These are phyloP conservation scores for Eutypa lata DNA, from an alignment of 2,329 filamentous ascomycete species.

Conservation along the genomic window DNA sequence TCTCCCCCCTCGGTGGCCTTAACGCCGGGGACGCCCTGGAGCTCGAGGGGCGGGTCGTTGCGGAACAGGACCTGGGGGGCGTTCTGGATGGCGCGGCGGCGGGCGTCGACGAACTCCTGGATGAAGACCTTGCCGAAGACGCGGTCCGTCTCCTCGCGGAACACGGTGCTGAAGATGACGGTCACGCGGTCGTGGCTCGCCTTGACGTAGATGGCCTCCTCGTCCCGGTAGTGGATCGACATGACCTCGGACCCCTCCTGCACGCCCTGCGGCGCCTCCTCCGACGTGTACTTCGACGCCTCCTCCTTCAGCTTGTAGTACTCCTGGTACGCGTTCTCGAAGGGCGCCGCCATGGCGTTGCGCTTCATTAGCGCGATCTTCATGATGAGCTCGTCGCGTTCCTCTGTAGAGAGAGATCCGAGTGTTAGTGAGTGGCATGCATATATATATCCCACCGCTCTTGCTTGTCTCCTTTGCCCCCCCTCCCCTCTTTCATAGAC, in stretches of 20 bases:
- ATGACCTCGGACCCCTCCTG: constrained; percentile 88
- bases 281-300: constrained; percentile 87
- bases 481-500: neutral
- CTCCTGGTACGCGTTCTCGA: constrained; percentile 94
- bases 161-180: constrained; percentile 97
- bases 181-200: constrained; percentile 96
- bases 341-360: constrained; percentile 97
- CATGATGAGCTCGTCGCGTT: constrained; percentile 78
- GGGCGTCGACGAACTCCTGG: constrained; percentile 96
- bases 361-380: constrained; percentile 91
- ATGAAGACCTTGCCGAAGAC: constrained; percentile 98
- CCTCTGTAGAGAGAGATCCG: constrained; percentile 59
- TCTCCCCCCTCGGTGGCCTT: constrained; percentile 73
- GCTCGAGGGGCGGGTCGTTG: constrained; percentile 88
- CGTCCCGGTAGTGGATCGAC: constrained; percentile 96
- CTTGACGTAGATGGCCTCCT: constrained; percentile 98
- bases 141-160: constrained; percentile 94
- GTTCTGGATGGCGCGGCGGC: constrained; percentile 93
- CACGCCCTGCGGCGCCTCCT: constrained; percentile 89
- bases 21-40: constrained; percentile 84
- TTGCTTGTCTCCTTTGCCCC: neutral
- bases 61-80: constrained; percentile 96
- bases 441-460: neutral
- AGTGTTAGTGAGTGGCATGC: neutral
- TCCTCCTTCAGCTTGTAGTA: constrained; percentile 83